These are phyloP conservation scores for Trichocladium antarcticum DNA, from an alignment of 495 filamentous ascomycete species.

Conservation along the genomic window DNA sequence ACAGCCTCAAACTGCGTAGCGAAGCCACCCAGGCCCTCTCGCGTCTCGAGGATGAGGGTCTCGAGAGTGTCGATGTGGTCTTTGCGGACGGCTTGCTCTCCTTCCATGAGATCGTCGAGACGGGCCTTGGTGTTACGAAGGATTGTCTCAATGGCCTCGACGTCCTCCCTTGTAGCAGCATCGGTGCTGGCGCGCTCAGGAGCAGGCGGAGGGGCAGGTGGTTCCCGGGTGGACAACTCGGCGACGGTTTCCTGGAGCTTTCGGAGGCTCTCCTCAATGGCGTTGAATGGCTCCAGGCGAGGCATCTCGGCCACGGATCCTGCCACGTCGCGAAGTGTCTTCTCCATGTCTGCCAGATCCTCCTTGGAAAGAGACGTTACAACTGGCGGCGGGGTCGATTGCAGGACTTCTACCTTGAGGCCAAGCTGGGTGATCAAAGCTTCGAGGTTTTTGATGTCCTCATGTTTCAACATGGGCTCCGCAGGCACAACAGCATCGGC, in stretches of 20 bases:
- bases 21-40: slow-evolving; percentile 54
- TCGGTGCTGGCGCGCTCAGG: slow-evolving; percentile 24
- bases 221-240: slow-evolving; percentile 19
- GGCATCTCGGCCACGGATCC: slow-evolving; percentile 53
- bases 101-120: slow-evolving; percentile 64
- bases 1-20: slow-evolving; percentile 47
- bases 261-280: slow-evolving; percentile 18
- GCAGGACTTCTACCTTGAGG: slow-evolving; percentile 71
- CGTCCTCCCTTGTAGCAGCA: slow-evolving; percentile 57
- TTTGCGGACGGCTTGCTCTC: slow-evolving; percentile 51
- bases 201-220: slow-evolving; percentile 11
- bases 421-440: slow-evolving; percentile 68
- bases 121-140: slow-evolving; percentile 73
- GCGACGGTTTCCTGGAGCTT: slow-evolving; percentile 31
- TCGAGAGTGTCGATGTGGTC: slow-evolving; percentile 70
- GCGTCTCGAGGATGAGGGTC: slow-evolving; percentile 54
- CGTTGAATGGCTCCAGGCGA: slow-evolving; percentile 17
- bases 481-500: slow-evolving; percentile 25
- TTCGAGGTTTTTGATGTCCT: slow-evolving; percentile 76
- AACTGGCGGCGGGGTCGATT: slow-evolving; percentile 43
- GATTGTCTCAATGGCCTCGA: slow-evolving; percentile 77
- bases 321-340: slow-evolving; percentile 38
- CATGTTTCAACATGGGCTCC: slow-evolving; percentile 42
- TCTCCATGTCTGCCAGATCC: slow-evolving; percentile 30
- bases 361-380: slow-evolving; percentile 35